phyloP scores from a whole-genome alignment of 2,329 filamentous ascomycete species.

The Pyricularia grisea region DNA sequence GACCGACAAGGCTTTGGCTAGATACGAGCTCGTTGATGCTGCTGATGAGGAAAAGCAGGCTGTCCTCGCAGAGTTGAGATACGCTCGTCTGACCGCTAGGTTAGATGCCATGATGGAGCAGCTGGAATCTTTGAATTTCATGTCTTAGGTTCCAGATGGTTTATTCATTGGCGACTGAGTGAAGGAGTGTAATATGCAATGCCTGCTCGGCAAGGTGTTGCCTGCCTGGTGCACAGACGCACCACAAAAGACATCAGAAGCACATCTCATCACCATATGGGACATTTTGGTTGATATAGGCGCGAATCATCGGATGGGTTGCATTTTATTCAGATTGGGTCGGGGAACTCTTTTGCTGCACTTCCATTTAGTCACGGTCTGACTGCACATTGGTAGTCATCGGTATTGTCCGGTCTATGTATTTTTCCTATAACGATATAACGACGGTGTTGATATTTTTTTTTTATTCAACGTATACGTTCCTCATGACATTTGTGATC shows the following conservation, averaged over 20 bases:
- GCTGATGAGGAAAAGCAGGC: constrained; percentile 34
- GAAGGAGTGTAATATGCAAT: neutral
- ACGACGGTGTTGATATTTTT: too few relatives aligned
- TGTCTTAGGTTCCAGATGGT: constrained; percentile 15
- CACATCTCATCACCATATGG: neutral
- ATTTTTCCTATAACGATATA: constrained; percentile 1
- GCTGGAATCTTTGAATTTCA: constrained; percentile 24
- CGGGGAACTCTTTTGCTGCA: neutral
- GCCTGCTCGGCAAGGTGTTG: neutral
- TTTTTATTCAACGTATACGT: neutral
- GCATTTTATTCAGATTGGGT: neutral
- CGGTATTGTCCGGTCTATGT: neutral
- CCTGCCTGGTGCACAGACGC: neutral
- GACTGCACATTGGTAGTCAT: neutral
- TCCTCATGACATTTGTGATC: neutral
- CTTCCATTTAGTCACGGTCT: neutral
- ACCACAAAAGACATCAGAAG: neutral
- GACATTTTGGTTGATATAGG: neutral
- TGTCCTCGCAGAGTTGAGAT: constrained; percentile 14
- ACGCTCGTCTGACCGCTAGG: constrained; percentile 37
- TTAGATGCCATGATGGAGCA: constrained; percentile 25
- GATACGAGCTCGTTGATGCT: constrained; percentile 55
- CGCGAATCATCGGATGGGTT: neutral
- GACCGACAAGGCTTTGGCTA: constrained; percentile 53
- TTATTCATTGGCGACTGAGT: neutral